Conservation (phyloP, 768 basidiomycete species). For the Coprinopsis strossmayeri region DNA sequence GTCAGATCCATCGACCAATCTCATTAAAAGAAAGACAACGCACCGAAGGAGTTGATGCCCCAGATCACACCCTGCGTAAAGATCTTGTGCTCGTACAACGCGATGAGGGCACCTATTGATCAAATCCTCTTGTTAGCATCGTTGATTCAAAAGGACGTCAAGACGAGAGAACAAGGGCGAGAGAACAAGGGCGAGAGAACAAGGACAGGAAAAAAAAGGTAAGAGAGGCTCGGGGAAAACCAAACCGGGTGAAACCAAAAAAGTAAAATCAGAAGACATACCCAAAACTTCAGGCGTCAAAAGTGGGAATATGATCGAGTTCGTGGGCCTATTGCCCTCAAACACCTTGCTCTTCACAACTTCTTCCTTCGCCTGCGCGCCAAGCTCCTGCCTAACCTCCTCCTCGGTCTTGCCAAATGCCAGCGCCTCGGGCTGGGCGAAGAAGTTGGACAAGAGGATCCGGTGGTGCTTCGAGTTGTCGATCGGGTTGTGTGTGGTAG, state of each 20-base stretch:
- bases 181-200: too few species aligned
- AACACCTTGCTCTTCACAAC: constrained; percentile 97
- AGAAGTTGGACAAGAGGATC: constrained; percentile 96
- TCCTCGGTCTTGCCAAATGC: constrained; percentile 97
- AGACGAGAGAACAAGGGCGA: too few species aligned
- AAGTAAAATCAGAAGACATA: constrained; percentile 17
- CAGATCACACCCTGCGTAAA: constrained; percentile 96
- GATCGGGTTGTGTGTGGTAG: constrained; percentile 88
- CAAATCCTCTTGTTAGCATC: too few species aligned
- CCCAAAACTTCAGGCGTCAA: constrained; percentile 88
- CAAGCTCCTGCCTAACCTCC: constrained; percentile 66
- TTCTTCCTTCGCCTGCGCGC: constrained; percentile 67
- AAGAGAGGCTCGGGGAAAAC: too few species aligned
- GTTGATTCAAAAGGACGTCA: too few species aligned
- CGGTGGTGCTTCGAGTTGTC: constrained; percentile 87
- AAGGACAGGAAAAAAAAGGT: too few species aligned
- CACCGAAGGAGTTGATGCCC: constrained; percentile 98
- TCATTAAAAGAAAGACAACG: constrained; percentile 15
- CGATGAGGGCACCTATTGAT: constrained; percentile 77
- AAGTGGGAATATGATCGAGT: constrained; percentile 91
- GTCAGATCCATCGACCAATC: too few species aligned
- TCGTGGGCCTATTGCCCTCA: constrained; percentile 95
- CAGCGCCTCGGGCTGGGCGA: constrained; percentile 95
- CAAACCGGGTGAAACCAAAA: too few species aligned
- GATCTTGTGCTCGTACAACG: constrained; percentile 97